phyloP scores from a whole-genome alignment of 768 basidiomycete genomes.

The Amanita muscaria region DNA sequence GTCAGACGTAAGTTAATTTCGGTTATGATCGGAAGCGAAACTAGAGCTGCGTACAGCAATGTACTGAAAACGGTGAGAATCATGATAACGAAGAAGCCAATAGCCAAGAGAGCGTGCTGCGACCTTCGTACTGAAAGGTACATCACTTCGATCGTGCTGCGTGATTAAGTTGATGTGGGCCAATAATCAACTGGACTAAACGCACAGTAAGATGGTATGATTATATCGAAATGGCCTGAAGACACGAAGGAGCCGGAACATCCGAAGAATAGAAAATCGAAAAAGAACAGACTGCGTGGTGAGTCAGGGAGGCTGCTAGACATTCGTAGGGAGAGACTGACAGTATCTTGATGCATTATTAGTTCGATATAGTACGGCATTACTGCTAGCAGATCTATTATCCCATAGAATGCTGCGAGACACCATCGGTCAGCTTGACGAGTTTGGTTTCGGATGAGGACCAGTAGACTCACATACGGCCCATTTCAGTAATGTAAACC shows the following conservation, averaged over 20 bases:
- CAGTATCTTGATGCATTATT: conserved; percentile 76
- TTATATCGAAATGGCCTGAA: conserved; percentile 86
- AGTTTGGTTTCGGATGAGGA: too few species aligned
- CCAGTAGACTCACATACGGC: conserved; percentile 44
- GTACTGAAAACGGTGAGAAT: conserved; percentile 84
- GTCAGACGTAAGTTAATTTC: neutral
- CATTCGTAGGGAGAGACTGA: conserved; percentile 18
- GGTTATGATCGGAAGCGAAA: neutral
- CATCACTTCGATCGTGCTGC: conserved; percentile 87
- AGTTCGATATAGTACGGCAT: conserved; percentile 87
- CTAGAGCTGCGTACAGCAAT: conserved; percentile 38
- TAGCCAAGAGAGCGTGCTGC: conserved; percentile 78
- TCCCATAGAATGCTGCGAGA: conserved; percentile 62
- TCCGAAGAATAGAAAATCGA: conserved; percentile 84
- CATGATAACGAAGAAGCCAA: conserved; percentile 85
- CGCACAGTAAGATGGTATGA: conserved; percentile 73
- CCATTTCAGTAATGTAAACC: conserved; percentile 57
- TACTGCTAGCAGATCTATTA: conserved; percentile 81
- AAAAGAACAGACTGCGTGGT: conserved; percentile 65
- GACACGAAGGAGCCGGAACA: conserved; percentile 82
- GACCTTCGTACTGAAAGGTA: conserved; percentile 80
- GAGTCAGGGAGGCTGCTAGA: neutral
- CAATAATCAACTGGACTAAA: conserved; percentile 8
- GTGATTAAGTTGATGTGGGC: neutral
- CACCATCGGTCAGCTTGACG: conserved; percentile 12